These are phyloP conservation scores for Zygosaccharomyces gambellarensis DNA, from an alignment of 805 yeast species.

Conservation along the genomic window DNA sequence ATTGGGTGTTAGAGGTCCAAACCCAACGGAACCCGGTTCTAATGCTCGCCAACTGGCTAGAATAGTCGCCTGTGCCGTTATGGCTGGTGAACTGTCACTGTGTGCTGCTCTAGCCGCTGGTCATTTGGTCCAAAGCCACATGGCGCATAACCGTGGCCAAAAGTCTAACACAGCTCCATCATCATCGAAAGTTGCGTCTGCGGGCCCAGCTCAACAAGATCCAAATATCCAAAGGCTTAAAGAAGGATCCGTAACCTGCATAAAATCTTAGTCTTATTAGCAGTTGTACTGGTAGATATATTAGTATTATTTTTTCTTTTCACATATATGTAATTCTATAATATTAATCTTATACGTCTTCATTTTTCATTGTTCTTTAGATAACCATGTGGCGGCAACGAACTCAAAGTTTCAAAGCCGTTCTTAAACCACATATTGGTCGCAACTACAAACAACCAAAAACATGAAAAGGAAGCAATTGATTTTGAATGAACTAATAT, in stretches of 20 bases:
- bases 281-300: not conserved
- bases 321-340: conserved; percentile 1
- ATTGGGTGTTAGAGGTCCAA: conserved; percentile 94
- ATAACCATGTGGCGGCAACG: not conserved
- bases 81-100: conserved; percentile 92
- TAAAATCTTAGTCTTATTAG: conserved; percentile 44
- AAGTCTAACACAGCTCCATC: conserved; percentile 36
- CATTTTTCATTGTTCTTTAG: not conserved
- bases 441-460: not conserved
- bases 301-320: not conserved
- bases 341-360: not conserved
- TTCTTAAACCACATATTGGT: too few relatives aligned
- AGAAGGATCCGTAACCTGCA: conserved; percentile 74
- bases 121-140: conserved; percentile 94
- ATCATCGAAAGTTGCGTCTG: conserved; percentile 30
- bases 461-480: not conserved
- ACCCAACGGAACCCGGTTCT: conserved; percentile 86
- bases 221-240: conserved; percentile 46
- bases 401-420: not conserved
- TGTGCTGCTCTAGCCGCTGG: conserved; percentile 98
- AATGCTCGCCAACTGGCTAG: conserved; percentile 92
- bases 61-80: conserved; percentile 87
- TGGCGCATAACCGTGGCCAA: conserved; percentile 80
- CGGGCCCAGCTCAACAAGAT: conserved; percentile 30
- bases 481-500: not conserved